phyloP scores from a whole-genome alignment of 768 basidiomycete species.

The Tylopilus sp. region DNA sequence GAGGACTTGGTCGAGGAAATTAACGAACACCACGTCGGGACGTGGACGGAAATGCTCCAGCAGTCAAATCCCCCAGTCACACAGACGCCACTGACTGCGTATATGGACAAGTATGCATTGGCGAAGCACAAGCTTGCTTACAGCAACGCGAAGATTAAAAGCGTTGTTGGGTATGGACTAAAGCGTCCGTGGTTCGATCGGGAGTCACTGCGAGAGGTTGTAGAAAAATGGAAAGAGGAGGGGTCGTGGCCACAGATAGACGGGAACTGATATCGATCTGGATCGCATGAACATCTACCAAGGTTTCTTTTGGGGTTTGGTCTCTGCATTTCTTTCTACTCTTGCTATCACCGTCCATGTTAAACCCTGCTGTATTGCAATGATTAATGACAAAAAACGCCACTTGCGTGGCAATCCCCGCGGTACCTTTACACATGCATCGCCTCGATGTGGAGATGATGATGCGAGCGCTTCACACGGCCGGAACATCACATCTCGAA shows the following conservation, averaged over 20 bases:
- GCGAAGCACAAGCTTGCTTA: slow-evolving; percentile 68
- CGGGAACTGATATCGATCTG: slow-evolving; percentile 5
- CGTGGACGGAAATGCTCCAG: slow-evolving; percentile 79
- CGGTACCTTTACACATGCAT: too few relatives aligned
- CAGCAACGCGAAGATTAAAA: slow-evolving; percentile 70
- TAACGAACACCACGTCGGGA: slow-evolving; percentile 78
- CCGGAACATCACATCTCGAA: too few relatives aligned
- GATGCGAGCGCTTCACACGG: too few relatives aligned
- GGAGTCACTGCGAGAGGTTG: slow-evolving; percentile 61
- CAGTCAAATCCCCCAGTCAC: slow-evolving; percentile 67
- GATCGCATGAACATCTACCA: slow-evolving; percentile 10
- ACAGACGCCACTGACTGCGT: slow-evolving; percentile 71
- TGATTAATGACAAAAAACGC: slow-evolving; percentile 27
- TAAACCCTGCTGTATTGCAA: slow-evolving; percentile 22
- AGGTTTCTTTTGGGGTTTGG: slow-evolving; percentile 18
- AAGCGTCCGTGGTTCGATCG: slow-evolving; percentile 60
- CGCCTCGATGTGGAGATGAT: too few relatives aligned
- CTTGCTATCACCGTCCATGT: slow-evolving; percentile 4
- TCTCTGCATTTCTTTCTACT: slow-evolving; percentile 11
- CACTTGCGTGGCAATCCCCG: too few relatives aligned
- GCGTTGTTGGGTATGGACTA: slow-evolving; percentile 65
- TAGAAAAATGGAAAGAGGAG: slow-evolving; percentile 80
- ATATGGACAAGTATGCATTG: slow-evolving; percentile 72
- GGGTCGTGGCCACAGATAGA: slow-evolving; percentile 37
- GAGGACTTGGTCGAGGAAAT: slow-evolving; percentile 78